These are phyloP conservation scores for Rhizopus microsporus DNA, from an alignment of 371 early-diverging fungal genomes.

Conservation along the genomic window DNA sequence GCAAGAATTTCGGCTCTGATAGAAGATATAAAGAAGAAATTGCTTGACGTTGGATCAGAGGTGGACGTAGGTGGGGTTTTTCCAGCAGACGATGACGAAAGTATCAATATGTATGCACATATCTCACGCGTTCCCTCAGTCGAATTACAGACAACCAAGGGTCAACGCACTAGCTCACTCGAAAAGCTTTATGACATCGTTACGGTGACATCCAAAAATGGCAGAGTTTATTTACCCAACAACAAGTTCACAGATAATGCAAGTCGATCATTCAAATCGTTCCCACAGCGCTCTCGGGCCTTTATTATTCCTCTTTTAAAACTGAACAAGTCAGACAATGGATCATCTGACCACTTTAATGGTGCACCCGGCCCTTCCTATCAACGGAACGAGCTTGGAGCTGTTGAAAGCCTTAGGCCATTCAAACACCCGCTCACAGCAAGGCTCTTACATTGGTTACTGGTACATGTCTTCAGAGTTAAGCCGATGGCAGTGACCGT, in stretches of 20 bases:
- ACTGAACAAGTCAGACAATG: background rate
- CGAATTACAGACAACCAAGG: background rate
- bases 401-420: conserved; percentile 14
- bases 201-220: conserved; percentile 3
- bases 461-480: conserved; percentile 19
- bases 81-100: background rate
- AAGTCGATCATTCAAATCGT: background rate
- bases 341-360: background rate
- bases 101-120: background rate
- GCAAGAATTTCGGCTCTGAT: background rate
- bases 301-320: background rate
- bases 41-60: background rate
- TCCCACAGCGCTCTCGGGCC: background rate
- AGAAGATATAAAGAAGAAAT: background rate
- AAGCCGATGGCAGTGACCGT: background rate
- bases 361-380: background rate
- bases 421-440: conserved; percentile 22
- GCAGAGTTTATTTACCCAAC: conserved; percentile 9
- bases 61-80: background rate
- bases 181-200: conserved; percentile 10
- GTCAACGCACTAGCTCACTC: background rate
- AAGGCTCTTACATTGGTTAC: conserved; percentile 27
- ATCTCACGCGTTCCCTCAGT: background rate
- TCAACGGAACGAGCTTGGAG: background rate
- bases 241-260: background rate